A percentile compares a stretch with the other conserved stretches of the same genome.
These are phyloP conservation scores for Athelia sp. DNA, from an alignment of 1,284 basidiomycete species.

Conservation along the genomic window DNA sequence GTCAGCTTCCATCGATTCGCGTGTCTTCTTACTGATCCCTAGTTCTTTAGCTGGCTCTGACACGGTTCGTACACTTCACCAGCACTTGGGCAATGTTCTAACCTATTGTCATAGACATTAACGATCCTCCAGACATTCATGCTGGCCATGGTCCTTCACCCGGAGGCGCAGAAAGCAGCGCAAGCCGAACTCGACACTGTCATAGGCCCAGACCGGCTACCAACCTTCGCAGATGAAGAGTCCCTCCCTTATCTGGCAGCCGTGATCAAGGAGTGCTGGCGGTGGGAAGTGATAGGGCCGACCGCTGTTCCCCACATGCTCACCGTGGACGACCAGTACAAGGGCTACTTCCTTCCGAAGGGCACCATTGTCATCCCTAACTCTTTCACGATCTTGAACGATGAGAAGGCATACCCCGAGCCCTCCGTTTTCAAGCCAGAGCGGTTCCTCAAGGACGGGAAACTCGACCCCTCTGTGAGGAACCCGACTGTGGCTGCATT, in stretches of 20 bases:
- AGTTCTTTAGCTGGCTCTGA: slow-evolving; percentile 17
- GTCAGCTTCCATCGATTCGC: no score
- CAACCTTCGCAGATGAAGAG: slow-evolving; percentile 13
- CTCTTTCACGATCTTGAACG: slow-evolving; percentile 15
- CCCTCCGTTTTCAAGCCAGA: slow-evolving; percentile 31
- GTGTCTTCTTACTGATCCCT: neutral
- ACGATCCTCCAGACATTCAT: slow-evolving; percentile 32
- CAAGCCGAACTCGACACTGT: slow-evolving; percentile 16
- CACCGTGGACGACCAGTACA: slow-evolving; percentile 7
- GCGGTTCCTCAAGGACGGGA: slow-evolving; percentile 29
- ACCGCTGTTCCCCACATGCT: slow-evolving; percentile 1
- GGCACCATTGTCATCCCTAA: slow-evolving; percentile 24
- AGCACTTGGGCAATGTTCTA: neutral
- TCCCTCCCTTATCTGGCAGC: slow-evolving; percentile 15
- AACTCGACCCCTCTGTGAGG: slow-evolving; percentile 20
- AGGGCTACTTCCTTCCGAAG: slow-evolving; percentile 11
- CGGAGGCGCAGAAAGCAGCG: slow-evolving; percentile 14
- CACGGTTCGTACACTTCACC: slow-evolving; percentile 9
- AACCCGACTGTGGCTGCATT: slow-evolving; percentile 24
- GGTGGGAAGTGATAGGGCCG: slow-evolving; percentile 10
- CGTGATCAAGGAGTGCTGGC: slow-evolving; percentile 19
- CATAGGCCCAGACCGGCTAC: slow-evolving; percentile 13
- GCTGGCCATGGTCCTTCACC: slow-evolving; percentile 16
- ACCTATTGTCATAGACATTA: slow-evolving; percentile 27
- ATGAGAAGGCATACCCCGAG: slow-evolving; percentile 23